Evolutionary conservation across 108 stramenopile genomes (phyloP).

Genomic region (Phaeodactylum tricornutum): DNA sequence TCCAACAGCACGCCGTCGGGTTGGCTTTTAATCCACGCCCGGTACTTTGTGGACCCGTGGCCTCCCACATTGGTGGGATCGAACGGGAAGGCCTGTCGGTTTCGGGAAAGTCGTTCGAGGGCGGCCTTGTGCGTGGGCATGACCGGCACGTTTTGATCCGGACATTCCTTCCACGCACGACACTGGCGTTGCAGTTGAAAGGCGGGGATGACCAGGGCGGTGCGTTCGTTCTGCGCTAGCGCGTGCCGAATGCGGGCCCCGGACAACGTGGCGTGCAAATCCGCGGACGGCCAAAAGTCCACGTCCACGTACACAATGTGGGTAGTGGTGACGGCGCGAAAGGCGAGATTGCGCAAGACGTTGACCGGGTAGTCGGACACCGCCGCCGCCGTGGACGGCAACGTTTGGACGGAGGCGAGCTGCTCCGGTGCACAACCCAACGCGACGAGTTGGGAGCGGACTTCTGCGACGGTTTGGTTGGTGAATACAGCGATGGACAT

Average conservation of each 20-base stretch:
- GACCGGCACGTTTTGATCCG: conserved; percentile 38
- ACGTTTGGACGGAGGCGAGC: not conserved
- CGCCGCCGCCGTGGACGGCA: not conserved
- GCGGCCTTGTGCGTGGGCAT: conserved; percentile 44
- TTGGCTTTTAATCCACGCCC: conserved; percentile 40
- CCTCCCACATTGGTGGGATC: conserved; percentile 79
- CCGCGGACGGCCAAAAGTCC: conserved; percentile 76
- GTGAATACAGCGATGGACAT: conserved; percentile 29
- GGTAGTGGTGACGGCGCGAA: conserved; percentile 44
- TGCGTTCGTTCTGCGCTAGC: conserved; percentile 22
- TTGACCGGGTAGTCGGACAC: conserved; percentile 79
- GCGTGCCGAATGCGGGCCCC: conserved; percentile 8
- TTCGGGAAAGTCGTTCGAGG: conserved; percentile 18
- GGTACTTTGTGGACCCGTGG: conserved; percentile 68
- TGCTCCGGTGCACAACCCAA: not conserved
- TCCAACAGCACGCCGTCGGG: conserved; percentile 23
- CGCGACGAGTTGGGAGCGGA: not conserved
- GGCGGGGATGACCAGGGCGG: conserved; percentile 66
- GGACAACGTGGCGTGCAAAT: conserved; percentile 41
- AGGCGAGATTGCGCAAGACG: conserved; percentile 72
- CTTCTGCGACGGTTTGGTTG: conserved; percentile 6
- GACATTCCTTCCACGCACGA: conserved; percentile 9
- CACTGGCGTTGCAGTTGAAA: conserved; percentile 49
- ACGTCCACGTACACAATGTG: conserved; percentile 82
- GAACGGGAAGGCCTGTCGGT: conserved; percentile 32